phyloP scores from a whole-genome alignment of 129 eudicot genomes.

The Tagetes erecta region DNA sequence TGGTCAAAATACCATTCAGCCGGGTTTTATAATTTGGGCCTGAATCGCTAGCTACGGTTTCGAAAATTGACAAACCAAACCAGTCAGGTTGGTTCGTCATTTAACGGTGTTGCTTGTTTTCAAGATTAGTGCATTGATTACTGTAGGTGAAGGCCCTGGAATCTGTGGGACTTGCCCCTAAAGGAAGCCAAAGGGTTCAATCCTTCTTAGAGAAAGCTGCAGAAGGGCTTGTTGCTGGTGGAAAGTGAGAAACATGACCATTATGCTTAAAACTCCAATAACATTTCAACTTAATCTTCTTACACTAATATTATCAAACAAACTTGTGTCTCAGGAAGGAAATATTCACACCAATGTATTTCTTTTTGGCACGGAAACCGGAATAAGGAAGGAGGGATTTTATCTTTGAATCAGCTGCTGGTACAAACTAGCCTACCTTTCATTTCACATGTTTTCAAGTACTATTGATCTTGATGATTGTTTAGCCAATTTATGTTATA shows the following conservation, averaged over 20 bases:
- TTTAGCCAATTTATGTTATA: not conserved
- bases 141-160: conserved; percentile 73
- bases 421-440: conserved; percentile 1
- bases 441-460: conserved; percentile 10
- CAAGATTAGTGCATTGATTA: not conserved
- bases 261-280: not conserved
- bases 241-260: conserved; percentile 60
- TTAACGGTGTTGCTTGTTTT: not conserved
- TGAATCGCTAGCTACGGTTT: not conserved
- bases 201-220: conserved; percentile 94
- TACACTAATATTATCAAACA: not conserved
- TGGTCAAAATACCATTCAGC: not conserved
- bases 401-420: conserved; percentile 9
- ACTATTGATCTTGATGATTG: conserved; percentile 10
- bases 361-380: conserved; percentile 89
- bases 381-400: conserved; percentile 14
- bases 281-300: conserved; percentile 2
- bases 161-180: conserved; percentile 75
- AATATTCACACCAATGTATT: conserved; percentile 96
- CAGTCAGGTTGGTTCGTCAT: not conserved
- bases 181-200: conserved; percentile 95
- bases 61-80: not conserved
- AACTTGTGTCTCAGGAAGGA: conserved; percentile 67
- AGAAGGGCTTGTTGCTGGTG: conserved; percentile 95
- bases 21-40: not conserved